Evolutionary conservation across 2,329 filamentous ascomycete genomes (phyloP), one percentile per base, ranked within the genome.

Genomic region (Colletotrichum sojae): DNA sequence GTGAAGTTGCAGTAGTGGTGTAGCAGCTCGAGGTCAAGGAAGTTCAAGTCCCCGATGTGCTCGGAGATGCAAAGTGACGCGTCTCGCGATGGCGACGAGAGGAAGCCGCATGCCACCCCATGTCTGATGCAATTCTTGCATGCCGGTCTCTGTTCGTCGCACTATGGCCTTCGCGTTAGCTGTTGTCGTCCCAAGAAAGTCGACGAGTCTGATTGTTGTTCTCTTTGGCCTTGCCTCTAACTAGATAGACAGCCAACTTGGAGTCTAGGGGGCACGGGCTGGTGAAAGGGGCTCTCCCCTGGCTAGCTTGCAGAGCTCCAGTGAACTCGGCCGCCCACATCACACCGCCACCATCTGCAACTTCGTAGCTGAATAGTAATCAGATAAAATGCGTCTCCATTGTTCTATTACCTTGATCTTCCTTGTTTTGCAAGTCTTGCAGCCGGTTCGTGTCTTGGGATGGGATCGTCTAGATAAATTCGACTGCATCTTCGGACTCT

Each of bases 1-100:
- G 86, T 88, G 10, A 81, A 82, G 0, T 81, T 84, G 52, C 80
- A 82, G 71, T 81, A 88, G 75, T 88, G 85, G 72, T 88, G 85
- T 6, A 89, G 77, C 2, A 89, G 80, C 71, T 88, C 85, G 9
- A 88, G 78, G 53, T 88, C 84, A 12, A 81, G 73, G 2, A 84
- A 71, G 25, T 82, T 82, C 18, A 83, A 73, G 6, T 71, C 62
- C 40, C 73, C 36, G 25, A 65, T 56, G 15, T 69, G 69, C 46
- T 56, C 61, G n/a, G 62, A 58, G 10, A 16, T 65, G 31, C 70
- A 69, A 3, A 71, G 25, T 8, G 68, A 67, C 9, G 52, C 25
- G 18, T 69, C 48, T 58, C 59, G 52, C 13, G 64, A 55, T 5
- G 45, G 63, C 8, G 57, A 63, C 13, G 48, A 57, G 48, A 78